These are phyloP conservation scores for Cucurbita ficifolia DNA, from an alignment of 306 rosid species.

Conservation along the genomic window DNA sequence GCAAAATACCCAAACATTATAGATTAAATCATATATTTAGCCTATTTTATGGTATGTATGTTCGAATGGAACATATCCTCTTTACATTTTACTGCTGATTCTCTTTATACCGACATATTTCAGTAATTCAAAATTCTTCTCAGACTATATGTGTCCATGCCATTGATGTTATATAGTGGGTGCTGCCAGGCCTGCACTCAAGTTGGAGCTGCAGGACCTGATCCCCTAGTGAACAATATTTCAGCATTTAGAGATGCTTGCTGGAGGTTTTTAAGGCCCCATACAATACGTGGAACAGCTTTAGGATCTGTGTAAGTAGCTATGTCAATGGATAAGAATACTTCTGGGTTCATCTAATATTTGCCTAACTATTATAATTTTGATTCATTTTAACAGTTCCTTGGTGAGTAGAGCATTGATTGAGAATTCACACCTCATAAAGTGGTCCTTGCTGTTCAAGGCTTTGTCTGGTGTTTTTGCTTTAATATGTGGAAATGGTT, in stretches of 20 bases:
- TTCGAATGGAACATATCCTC: not conserved
- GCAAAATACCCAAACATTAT: not conserved
- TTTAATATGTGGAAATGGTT: slow-evolving; percentile 84
- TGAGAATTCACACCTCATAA: slow-evolving; percentile 77
- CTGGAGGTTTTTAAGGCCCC: slow-evolving; percentile 97
- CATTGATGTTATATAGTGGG: slow-evolving; percentile 17
- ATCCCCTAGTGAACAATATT: slow-evolving; percentile 41
- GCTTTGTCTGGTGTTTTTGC: slow-evolving; percentile 88
- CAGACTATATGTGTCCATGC: slow-evolving; percentile 8
- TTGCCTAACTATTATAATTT: slow-evolving; percentile 4
- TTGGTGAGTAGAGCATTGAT: slow-evolving; percentile 83
- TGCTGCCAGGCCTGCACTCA: slow-evolving; percentile 67
- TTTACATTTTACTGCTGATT: not conserved
- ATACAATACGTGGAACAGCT: slow-evolving; percentile 82
- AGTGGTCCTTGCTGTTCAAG: slow-evolving; percentile 81
- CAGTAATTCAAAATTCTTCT: not conserved
- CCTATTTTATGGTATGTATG: not conserved
- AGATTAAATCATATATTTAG: not conserved
- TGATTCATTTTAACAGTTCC: slow-evolving; percentile 46
- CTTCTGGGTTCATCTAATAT: not conserved
- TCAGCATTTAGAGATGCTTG: slow-evolving; percentile 73
- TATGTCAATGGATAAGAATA: not conserved
- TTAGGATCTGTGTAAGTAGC: slow-evolving; percentile 73
- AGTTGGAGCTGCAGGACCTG: slow-evolving; percentile 68
- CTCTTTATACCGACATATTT: not conserved